Evolutionary conservation across 768 basidiomycete species (phyloP).

Genomic region (Suillus lakei): DNA sequence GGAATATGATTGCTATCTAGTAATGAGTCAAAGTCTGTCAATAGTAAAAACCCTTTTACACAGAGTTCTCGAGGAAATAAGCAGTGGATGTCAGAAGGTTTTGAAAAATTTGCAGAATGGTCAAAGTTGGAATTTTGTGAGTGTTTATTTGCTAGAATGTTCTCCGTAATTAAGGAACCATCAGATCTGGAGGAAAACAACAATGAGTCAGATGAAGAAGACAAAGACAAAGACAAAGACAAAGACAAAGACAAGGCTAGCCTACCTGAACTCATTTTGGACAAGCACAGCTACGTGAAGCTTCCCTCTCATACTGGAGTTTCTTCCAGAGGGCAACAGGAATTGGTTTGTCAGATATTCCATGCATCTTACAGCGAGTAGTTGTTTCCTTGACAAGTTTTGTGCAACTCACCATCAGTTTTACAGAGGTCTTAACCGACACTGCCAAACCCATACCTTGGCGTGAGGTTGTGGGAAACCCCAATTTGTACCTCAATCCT

Average conservation of each 20-base stretch:
- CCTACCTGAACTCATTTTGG: neutral
- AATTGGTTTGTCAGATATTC: neutral
- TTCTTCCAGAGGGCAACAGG: neutral
- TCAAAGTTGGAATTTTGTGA: neutral
- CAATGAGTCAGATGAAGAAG: neutral
- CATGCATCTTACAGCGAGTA: neutral
- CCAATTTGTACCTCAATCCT: neutral
- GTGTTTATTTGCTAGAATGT: neutral
- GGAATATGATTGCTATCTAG: neutral
- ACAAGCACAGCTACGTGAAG: neutral
- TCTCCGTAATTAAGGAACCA: neutral
- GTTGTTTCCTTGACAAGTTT: neutral
- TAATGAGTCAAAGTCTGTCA: neutral
- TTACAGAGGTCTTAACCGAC: neutral
- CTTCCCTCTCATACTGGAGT: neutral
- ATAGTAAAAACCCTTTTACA: neutral
- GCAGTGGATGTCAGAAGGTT: neutral
- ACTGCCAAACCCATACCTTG: neutral
- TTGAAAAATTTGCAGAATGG: neutral
- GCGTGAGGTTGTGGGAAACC: neutral
- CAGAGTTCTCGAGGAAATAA: neutral
- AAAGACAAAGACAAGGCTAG: neutral
- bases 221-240: no score
- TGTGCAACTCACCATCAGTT: neutral
- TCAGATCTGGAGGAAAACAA: neutral